A percentile compares a stretch with the other conserved stretches of the same genome.
Evolutionary conservation across 768 basidiomycete genomes (phyloP).

Genomic region (Hypholoma sublateritium): DNA sequence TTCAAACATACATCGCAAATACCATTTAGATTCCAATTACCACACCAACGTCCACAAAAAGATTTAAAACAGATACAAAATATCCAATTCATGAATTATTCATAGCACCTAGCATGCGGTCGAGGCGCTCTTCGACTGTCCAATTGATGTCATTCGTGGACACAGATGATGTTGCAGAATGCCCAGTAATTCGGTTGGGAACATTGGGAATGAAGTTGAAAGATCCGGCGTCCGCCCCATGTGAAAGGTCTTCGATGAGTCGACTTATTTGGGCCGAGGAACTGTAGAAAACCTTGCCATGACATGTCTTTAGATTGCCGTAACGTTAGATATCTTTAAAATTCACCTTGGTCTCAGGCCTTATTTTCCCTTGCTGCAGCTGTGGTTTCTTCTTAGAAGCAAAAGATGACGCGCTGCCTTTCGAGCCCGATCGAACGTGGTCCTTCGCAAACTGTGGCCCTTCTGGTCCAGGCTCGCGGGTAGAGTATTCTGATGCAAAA

Average conservation of each 20-base stretch:
- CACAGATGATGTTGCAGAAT: conserved; percentile 64
- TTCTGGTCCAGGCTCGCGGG: conserved; percentile 48
- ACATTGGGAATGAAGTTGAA: conserved; percentile 66
- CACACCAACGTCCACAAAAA: conserved; percentile 19
- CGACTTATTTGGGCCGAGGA: conserved; percentile 78
- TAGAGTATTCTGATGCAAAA: conserved; percentile 74
- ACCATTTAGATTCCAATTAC: conserved; percentile 20
- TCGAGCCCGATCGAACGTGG: conserved; percentile 65
- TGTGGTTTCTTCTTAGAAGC: conserved; percentile 58
- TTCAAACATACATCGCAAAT: conserved; percentile 18
- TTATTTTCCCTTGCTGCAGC: conserved; percentile 47
- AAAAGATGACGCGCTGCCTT: conserved; percentile 62
- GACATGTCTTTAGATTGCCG: conserved; percentile 23
- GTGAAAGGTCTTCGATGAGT: conserved; percentile 80
- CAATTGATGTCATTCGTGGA: conserved; percentile 63
- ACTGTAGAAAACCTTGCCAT: conserved; percentile 67
- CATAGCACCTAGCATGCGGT: conserved; percentile 64
- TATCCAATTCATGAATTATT: conserved; percentile 24
- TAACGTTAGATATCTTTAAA: conserved; percentile 15
- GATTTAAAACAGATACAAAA: conserved; percentile 20
- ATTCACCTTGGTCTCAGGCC: conserved; percentile 84
- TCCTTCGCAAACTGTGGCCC: conserved; percentile 78
- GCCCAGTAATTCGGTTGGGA: conserved; percentile 37
- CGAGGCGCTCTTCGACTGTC: conserved; percentile 76
- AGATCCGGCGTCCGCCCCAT: conserved; percentile 78